Evolutionary conservation across 345 rosid species (phyloP), one percentile per base, ranked within the genome.

Genomic region (Reutealis trisperma): DNA sequence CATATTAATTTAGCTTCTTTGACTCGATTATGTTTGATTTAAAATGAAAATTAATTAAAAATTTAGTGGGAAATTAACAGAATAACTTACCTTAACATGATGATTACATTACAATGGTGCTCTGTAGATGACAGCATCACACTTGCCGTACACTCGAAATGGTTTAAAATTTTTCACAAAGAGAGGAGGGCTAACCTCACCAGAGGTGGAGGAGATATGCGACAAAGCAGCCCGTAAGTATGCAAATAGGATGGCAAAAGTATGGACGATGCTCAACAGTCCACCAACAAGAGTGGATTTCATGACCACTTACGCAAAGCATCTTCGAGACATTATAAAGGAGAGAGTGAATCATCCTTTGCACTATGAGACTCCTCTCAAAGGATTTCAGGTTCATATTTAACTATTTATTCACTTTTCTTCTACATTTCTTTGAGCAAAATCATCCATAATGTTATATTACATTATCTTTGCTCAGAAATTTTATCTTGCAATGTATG

Each of bases 81-180:
- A 37, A 37, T 37, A 37, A 37, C 41, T 37, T 5, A 37, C 6
- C 41, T 37, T 6, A 27, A 37, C 5, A 37, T 37, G 6, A 37
- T 37, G 41, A 6, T 2, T n/a, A 47, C 18, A 52, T 52, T 4
- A 52, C 12, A 52, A 52, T 52, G 57, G 16, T 18, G 22, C 6
- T 71, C 77, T 76, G 74, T 76, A 92, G 94, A 91, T 93, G 97
- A 95, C 98, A 1, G 98, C 99, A 24, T 95, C 99, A 72, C 99
- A 95, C 87, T 87, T 93, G 72, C 98, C 99, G 15, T 90, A 92
- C 80, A 92, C 99, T 47, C 84, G 98, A 10, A 95, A 95, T 41
- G 99, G 99, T 7, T 86, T 93, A 37, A 93, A 95, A 75, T 93
- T 93, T 74, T 95, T 95, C 81, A 93, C 98, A 0, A 92, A 85